phyloP scores from a whole-genome alignment of 202 grass and related monocot genomes.

The Panicum virgatum region DNA sequence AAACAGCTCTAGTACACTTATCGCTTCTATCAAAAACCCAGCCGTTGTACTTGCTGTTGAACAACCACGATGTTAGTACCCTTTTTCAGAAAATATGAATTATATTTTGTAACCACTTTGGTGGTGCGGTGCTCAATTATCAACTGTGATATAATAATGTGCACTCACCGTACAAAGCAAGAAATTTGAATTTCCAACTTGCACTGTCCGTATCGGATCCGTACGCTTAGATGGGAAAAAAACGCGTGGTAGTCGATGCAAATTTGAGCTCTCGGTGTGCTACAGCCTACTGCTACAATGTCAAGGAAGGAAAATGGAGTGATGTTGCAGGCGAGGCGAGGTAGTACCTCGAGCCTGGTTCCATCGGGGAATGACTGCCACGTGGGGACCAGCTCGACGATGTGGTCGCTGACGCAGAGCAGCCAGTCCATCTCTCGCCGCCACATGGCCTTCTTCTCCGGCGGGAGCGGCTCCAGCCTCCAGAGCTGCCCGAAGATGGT shows the following conservation, averaged over 20 bases:
- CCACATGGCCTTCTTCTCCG: conserved; percentile 96
- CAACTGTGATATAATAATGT: conserved; percentile 19
- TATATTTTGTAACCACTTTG: not conserved
- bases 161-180: conserved; percentile 21
- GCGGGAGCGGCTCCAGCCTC: conserved; percentile 77
- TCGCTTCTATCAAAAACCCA: conserved; percentile 6
- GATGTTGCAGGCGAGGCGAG: not conserved
- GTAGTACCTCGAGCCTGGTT: conserved; percentile 89
- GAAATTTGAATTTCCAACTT: conserved; percentile 31
- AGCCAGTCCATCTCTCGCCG: conserved; percentile 87
- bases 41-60: conserved; percentile 14
- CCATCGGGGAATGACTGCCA: conserved; percentile 95
- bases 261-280: not conserved
- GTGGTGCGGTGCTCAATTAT: not conserved
- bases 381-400: conserved; percentile 77
- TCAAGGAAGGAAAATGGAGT: too few species aligned
- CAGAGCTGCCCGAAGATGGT: conserved; percentile 94
- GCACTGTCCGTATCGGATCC: not conserved
- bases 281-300: conserved; percentile 5
- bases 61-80: conserved; percentile 2
- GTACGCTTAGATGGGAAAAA: not conserved
- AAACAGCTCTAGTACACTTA: not conserved
- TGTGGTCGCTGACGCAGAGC: conserved; percentile 86
- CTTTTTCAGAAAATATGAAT: not conserved
- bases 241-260: not conserved